Percentiles rank a stretch among this genome's conserved stretches.
These are phyloP conservation scores for Lasiosphaeriaceae sp. DNA, from an alignment of 495 filamentous ascomycete genomes.

Conservation along the genomic window DNA sequence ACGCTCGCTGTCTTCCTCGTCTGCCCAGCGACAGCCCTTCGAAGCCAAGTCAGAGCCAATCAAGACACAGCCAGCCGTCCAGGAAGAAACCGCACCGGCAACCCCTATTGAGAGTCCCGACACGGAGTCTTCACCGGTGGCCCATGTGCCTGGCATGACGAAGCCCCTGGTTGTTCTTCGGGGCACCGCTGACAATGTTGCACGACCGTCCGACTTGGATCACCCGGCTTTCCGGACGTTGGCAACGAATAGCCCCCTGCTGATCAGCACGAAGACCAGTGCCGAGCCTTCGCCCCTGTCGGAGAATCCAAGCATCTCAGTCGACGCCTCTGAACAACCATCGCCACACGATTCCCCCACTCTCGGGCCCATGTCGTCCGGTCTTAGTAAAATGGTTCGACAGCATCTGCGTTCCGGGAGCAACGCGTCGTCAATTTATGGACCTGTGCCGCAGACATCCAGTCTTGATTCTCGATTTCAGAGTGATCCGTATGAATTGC, in stretches of 20 bases:
- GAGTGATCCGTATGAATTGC: conserved; percentile 16
- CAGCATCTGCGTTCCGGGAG: conserved; percentile 84
- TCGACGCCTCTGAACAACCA: conserved; percentile 21
- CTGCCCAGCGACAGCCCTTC: conserved; percentile 16
- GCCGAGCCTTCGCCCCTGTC: conserved; percentile 21
- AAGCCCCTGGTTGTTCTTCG: too few relatives aligned
- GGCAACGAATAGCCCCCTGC: conserved; percentile 32
- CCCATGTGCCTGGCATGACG: too few relatives aligned
- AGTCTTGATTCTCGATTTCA: conserved; percentile 40
- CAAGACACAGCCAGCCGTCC: conserved; percentile 11
- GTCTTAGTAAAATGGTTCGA: conserved; percentile 76
- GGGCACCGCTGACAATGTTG: too few relatives aligned
- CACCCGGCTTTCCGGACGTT: conserved; percentile 44
- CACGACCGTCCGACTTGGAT: conserved; percentile 40
- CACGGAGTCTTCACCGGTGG: too few relatives aligned
- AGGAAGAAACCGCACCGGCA: conserved; percentile 40
- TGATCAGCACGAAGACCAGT: conserved; percentile 20
- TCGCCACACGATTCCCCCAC: conserved; percentile 71
- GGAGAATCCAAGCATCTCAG: conserved; percentile 18
- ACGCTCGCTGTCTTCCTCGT: conserved; percentile 34
- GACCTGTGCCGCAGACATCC: conserved; percentile 23
- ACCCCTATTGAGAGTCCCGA: conserved; percentile 38
- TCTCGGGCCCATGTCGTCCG: conserved; percentile 58
- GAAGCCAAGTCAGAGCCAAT: conserved; percentile 17
- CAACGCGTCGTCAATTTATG: conserved; percentile 73